A percentile compares a stretch with the other conserved stretches of the same genome.
phyloP scores from a whole-genome alignment of 192 early-diverging fungal species.

The Umbelopsis ramanniana region DNA sequence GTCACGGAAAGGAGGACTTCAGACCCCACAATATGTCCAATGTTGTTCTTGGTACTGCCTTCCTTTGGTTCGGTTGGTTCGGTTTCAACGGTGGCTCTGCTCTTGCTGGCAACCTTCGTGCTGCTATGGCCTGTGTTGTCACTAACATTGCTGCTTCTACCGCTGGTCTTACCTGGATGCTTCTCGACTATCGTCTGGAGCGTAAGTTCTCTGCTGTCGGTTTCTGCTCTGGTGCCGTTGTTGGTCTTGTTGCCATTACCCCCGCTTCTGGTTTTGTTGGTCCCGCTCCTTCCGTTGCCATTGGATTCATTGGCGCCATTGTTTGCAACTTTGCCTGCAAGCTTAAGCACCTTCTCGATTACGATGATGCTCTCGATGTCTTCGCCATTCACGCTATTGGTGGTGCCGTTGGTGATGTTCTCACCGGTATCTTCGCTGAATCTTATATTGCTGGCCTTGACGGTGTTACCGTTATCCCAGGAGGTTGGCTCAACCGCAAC shows the following conservation, averaged over 20 bases:
- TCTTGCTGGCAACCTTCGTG: slow-evolving; percentile 78
- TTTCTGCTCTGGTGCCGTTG: slow-evolving; percentile 93
- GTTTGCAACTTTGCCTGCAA: slow-evolving; percentile 83
- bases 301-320: slow-evolving; percentile 74
- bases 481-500: slow-evolving; percentile 77
- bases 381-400: slow-evolving; percentile 90
- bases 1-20: slow-evolving; percentile 70
- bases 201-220: slow-evolving; percentile 87
- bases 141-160: slow-evolving; percentile 86
- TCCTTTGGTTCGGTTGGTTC: slow-evolving; percentile 97
- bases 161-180: slow-evolving; percentile 84
- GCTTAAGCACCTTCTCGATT: slow-evolving; percentile 83
- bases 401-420: slow-evolving; percentile 82
- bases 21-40: slow-evolving; percentile 91
- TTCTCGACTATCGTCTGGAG: slow-evolving; percentile 78
- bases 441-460: slow-evolving; percentile 74
- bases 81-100: slow-evolving; percentile 91
- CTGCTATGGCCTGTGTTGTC: slow-evolving; percentile 82
- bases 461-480: slow-evolving; percentile 59
- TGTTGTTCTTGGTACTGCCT: slow-evolving; percentile 86
- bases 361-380: slow-evolving; percentile 92
- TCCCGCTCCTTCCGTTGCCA: slow-evolving; percentile 80
- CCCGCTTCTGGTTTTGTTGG: slow-evolving; percentile 89
- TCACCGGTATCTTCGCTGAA: slow-evolving; percentile 93
- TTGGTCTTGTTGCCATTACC: slow-evolving; percentile 92